Percentiles rank a stretch among this genome's conserved stretches.
phyloP scores from a whole-genome alignment of 768 basidiomycete species.

The Boletellus sp. region DNA sequence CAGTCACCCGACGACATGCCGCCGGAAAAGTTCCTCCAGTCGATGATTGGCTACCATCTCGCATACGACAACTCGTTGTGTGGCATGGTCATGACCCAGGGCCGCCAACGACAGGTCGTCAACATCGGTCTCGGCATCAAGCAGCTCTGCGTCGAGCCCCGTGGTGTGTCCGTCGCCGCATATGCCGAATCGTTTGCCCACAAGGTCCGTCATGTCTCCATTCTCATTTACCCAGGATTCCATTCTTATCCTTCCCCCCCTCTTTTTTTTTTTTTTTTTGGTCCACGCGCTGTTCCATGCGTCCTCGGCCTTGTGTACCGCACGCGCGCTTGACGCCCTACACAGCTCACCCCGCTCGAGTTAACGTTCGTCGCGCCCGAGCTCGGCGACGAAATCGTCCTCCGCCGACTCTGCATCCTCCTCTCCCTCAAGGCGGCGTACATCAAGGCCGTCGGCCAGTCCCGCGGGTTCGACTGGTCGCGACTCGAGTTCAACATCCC shows the following conservation, averaged over 20 bases:
- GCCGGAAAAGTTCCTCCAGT: slow-evolving; percentile 60
- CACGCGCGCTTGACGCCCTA: not conserved
- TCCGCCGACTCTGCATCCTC: slow-evolving; percentile 73
- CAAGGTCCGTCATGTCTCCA: slow-evolving; percentile 52
- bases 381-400: slow-evolving; percentile 56
- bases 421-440: slow-evolving; percentile 80
- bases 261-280: no score
- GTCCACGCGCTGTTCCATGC: not conserved
- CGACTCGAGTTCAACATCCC: slow-evolving; percentile 80
- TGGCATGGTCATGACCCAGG: slow-evolving; percentile 86
- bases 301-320: not conserved
- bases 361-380: slow-evolving; percentile 48
- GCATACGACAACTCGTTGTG: slow-evolving; percentile 64
- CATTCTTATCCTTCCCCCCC: no score
- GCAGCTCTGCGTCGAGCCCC: slow-evolving; percentile 59
- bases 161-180: slow-evolving; percentile 52
- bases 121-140: slow-evolving; percentile 83
- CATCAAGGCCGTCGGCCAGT: slow-evolving; percentile 80
- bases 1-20: slow-evolving; percentile 59
- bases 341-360: slow-evolving; percentile 49
- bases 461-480: slow-evolving; percentile 74
- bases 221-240: no score
- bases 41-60: slow-evolving; percentile 79
- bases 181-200: slow-evolving; percentile 73
- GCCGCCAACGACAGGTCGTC: slow-evolving; percentile 66